Conservation (phyloP, 331 rosid species). For the Quercus lobata region DNA sequence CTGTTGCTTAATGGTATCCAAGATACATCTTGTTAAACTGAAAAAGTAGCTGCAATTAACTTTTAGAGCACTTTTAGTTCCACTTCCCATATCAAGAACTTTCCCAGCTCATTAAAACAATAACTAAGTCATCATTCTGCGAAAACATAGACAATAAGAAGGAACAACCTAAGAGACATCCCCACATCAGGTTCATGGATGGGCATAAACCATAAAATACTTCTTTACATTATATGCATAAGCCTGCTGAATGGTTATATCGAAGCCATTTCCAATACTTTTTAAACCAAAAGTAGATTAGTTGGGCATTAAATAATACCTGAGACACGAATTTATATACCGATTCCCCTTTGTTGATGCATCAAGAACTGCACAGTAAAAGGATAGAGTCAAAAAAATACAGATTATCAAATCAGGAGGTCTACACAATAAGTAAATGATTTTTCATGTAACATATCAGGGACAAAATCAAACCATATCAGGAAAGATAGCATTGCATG, state of each 20-base stretch:
- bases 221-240: background rate
- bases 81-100: background rate
- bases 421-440: background rate
- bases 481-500: background rate
- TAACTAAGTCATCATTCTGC: background rate
- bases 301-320: constrained; percentile 35
- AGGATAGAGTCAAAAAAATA: background rate
- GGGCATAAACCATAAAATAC: background rate
- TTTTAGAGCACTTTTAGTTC: background rate
- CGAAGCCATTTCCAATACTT: background rate
- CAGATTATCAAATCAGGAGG: background rate
- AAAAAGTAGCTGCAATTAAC: background rate
- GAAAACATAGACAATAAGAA: background rate
- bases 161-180: background rate
- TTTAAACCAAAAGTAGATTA: background rate
- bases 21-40: background rate
- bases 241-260: background rate
- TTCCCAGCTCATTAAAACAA: background rate
- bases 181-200: background rate
- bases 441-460: background rate
- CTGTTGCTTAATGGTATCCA: background rate
- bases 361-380: constrained; percentile 58
- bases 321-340: constrained; percentile 80
- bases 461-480: background rate
- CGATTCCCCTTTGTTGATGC: constrained; percentile 83